A percentile compares a stretch with the other conserved stretches of the same genome.
Conservation (phyloP, 371 early-diverging fungal species). For the Globomyces sp. region DNA sequence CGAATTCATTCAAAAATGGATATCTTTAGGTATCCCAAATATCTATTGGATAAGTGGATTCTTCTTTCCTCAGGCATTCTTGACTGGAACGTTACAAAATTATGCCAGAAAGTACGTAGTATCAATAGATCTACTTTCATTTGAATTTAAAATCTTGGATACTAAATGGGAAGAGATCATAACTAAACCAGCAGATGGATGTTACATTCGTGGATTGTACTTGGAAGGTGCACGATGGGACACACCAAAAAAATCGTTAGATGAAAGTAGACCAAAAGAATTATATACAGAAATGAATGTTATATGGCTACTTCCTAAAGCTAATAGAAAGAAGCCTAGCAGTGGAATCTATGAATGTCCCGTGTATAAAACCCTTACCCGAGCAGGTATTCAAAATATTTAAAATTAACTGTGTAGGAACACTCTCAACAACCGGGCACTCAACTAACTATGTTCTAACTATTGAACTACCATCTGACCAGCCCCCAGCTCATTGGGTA, state of each 20-base stretch:
- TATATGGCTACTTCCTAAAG: conserved; percentile 54
- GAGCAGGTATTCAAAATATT: conserved; percentile 45
- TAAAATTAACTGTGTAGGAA: conserved; percentile 25
- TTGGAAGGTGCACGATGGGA: conserved; percentile 63
- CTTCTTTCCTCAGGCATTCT: conserved; percentile 63
- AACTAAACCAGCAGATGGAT: conserved; percentile 53
- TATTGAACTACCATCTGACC: conserved; percentile 55
- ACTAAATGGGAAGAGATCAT: conserved; percentile 48
- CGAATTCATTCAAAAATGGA: conserved; percentile 56
- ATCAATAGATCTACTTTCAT: conserved; percentile 51
- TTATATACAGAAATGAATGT: conserved; percentile 58
- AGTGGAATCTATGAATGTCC: conserved; percentile 56
- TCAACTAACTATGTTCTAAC: conserved; percentile 60
- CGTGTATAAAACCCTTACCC: conserved; percentile 55
- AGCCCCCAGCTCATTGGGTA: conserved; percentile 52
- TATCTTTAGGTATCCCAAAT: conserved; percentile 50
- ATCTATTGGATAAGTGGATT: conserved; percentile 61
- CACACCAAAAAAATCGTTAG: conserved; percentile 27
- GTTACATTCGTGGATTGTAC: conserved; percentile 55
- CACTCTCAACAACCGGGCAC: conserved; percentile 63
- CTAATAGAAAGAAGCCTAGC: conserved; percentile 51
- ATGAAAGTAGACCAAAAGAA: conserved; percentile 54
- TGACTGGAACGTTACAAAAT: conserved; percentile 57
- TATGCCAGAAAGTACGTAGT: conserved; percentile 54
- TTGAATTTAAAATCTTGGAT: conserved; percentile 52